phyloP scores from a whole-genome alignment of 345 rosid species.

The Iberis pinnata region DNA sequence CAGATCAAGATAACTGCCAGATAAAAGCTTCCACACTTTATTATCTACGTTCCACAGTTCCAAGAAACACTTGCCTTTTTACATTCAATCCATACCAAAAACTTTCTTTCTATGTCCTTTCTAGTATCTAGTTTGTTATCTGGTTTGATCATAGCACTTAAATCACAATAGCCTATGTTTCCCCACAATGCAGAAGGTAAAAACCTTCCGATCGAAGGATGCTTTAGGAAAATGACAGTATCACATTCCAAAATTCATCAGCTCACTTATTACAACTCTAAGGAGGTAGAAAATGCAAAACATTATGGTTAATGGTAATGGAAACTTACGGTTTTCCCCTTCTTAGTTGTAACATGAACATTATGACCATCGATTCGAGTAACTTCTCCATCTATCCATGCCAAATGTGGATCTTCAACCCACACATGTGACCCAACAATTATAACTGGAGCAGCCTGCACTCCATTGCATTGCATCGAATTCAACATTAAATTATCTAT shows the following conservation, averaged over 20 bases:
- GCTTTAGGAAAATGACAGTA: not conserved
- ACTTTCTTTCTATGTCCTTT: not conserved
- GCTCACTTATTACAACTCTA: conserved; percentile 6
- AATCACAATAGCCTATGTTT: not conserved
- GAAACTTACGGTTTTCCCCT: conserved; percentile 52
- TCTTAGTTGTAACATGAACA: conserved; percentile 41
- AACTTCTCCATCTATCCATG: conserved; percentile 74
- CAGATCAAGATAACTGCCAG: conserved; percentile 14
- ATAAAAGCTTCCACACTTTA: not conserved
- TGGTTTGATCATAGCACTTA: not conserved
- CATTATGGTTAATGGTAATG: not conserved
- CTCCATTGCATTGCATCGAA: not conserved
- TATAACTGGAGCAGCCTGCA: conserved; percentile 59
- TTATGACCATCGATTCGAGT: conserved; percentile 41
- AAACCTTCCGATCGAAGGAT: not conserved
- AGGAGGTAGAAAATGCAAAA: too few species aligned
- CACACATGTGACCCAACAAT: conserved; percentile 80
- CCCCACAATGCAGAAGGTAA: not conserved
- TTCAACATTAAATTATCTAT: not conserved
- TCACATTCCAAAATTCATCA: conserved; percentile 7
- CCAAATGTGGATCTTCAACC: conserved; percentile 69
- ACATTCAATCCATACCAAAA: conserved; percentile 3
- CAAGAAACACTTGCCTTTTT: not conserved
- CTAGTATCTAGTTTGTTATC: not conserved
- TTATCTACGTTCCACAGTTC: not conserved